These are phyloP conservation scores for Pyrus communis DNA, from an alignment of 306 rosid species.

Conservation along the genomic window DNA sequence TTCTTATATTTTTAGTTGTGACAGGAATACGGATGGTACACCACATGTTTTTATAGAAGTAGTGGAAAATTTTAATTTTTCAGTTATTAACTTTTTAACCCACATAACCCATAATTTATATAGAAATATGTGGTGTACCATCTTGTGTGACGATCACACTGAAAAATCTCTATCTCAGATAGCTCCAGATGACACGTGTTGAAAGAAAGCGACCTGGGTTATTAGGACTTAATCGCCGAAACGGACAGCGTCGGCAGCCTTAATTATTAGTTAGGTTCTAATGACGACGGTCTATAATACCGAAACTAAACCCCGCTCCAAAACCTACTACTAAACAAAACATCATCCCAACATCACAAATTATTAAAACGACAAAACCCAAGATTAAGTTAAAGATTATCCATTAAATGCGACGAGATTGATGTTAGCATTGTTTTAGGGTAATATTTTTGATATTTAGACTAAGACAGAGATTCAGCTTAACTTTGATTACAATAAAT, in stretches of 20 bases:
- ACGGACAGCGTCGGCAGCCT: constrained; percentile 42
- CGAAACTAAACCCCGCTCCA: neutral
- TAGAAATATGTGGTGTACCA: too few species aligned
- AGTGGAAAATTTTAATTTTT: too few species aligned
- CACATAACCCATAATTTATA: too few species aligned
- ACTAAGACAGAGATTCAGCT: too few species aligned
- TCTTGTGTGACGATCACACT: too few species aligned
- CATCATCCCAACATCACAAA: neutral
- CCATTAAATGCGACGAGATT: neutral
- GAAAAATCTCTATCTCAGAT: neutral
- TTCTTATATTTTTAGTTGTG: neutral
- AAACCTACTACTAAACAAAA: neutral
- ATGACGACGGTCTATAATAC: neutral
- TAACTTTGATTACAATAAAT: too few species aligned
- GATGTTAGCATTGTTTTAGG: too few species aligned
- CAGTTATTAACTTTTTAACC: too few species aligned
- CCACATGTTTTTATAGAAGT: too few species aligned
- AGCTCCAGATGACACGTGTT: constrained; percentile 31
- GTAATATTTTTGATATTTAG: too few species aligned
- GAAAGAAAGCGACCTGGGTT: constrained; percentile 9
- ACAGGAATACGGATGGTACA: too few species aligned
- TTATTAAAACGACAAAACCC: neutral
- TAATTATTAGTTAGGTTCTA: neutral
- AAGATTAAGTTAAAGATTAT: neutral
- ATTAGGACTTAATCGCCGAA: constrained; percentile 9